Conservation (phyloP, 495 filamentous ascomycete genomes). For the Pyrenula massariospora region DNA sequence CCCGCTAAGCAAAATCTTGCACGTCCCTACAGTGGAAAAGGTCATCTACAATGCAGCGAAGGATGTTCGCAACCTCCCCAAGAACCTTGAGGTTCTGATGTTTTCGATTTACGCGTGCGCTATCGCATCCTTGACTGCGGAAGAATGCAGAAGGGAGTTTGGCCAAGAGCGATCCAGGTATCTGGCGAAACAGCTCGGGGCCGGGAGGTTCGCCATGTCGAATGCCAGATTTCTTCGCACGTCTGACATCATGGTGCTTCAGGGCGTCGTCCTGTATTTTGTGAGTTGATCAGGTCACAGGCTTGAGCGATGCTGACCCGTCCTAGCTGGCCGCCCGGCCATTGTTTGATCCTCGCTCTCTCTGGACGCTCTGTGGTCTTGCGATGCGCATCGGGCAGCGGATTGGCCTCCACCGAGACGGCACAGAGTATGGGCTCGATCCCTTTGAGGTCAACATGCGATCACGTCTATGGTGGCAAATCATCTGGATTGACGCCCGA, state of each 20-base stretch:
- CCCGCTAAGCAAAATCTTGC: slow-evolving; percentile 59
- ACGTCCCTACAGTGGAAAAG: slow-evolving; percentile 46
- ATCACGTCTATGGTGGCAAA: slow-evolving; percentile 28
- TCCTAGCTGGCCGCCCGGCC: slow-evolving; percentile 18
- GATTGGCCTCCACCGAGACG: slow-evolving; percentile 34
- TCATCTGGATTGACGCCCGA: slow-evolving; percentile 21
- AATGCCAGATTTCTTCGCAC: slow-evolving; percentile 35
- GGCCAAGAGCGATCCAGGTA: slow-evolving; percentile 26
- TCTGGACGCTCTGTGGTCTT: slow-evolving; percentile 31
- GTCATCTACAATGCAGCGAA: slow-evolving; percentile 27
- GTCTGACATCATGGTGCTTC: slow-evolving; percentile 28
- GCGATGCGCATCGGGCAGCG: slow-evolving; percentile 28
- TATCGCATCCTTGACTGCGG: slow-evolving; percentile 22
- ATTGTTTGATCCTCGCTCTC: slow-evolving; percentile 23
- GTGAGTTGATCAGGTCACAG: slow-evolving; percentile 8
- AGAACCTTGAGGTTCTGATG: slow-evolving; percentile 30
- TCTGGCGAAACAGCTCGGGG: slow-evolving; percentile 27
- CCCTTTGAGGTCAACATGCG: slow-evolving; percentile 35
- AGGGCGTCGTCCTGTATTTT: slow-evolving; percentile 33
- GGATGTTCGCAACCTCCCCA: slow-evolving; percentile 18
- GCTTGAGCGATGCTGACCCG: not conserved
- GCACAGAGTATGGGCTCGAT: slow-evolving; percentile 19
- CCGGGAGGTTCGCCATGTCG: slow-evolving; percentile 29
- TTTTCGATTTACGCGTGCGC: slow-evolving; percentile 37
- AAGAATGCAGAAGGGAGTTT: slow-evolving; percentile 27